These are phyloP conservation scores for Dictyostelium firmibasis DNA, from an alignment of 78 protist species.

Conservation along the genomic window DNA sequence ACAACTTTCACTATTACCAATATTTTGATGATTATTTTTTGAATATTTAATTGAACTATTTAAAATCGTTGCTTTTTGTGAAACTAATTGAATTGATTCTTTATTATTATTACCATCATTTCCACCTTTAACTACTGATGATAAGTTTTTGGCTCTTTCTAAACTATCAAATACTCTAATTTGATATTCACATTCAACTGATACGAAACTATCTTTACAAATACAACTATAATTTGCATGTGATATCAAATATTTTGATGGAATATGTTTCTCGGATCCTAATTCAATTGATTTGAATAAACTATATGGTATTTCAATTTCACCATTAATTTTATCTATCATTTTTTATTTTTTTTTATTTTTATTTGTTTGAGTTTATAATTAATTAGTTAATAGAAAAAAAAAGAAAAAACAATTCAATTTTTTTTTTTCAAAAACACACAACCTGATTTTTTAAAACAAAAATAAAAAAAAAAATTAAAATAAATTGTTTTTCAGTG, in stretches of 20 bases:
- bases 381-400: too few relatives aligned
- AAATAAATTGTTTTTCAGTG: background rate
- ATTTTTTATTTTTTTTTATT: background rate
- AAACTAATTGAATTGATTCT: slow-evolving; percentile 26
- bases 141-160: background rate
- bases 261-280: background rate
- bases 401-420: too few relatives aligned
- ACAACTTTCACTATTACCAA: too few relatives aligned
- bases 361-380: too few relatives aligned
- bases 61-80: slow-evolving; percentile 33
- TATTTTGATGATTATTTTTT: background rate
- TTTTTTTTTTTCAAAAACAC: too few relatives aligned
- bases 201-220: background rate
- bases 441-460: too few relatives aligned
- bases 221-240: background rate
- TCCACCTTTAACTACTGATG: background rate
- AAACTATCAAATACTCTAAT: slow-evolving; percentile 17
- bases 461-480: background rate
- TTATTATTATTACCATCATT: background rate
- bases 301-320: slow-evolving; percentile 29
- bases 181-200: background rate
- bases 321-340: background rate
- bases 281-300: slow-evolving; percentile 18
- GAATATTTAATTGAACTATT: background rate
- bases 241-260: background rate